These are phyloP conservation scores for Medicago lupulina DNA, from an alignment of 306 rosid species.

Conservation along the genomic window DNA sequence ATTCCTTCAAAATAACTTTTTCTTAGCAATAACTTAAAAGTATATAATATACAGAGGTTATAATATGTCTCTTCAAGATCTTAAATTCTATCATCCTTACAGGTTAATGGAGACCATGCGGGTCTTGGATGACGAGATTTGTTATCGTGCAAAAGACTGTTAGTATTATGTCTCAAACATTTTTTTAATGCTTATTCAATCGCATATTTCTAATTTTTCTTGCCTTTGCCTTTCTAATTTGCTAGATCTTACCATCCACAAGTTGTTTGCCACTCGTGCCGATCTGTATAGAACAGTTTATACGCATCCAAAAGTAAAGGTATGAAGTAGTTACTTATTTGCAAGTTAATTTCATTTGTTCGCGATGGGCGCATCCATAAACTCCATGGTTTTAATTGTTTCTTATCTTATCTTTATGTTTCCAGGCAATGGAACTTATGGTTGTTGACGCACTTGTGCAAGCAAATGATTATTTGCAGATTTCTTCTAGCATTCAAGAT, in stretches of 20 bases:
- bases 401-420: constrained; percentile 41
- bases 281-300: constrained; percentile 92
- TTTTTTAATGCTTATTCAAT: constrained; percentile 29
- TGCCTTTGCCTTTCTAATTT: constrained; percentile 46
- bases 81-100: constrained; percentile 42
- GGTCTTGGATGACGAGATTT: constrained; percentile 87
- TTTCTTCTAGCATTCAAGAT: constrained; percentile 67
- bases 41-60: constrained; percentile 22
- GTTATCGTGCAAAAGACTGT: constrained; percentile 90
- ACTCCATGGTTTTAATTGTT: constrained; percentile 23
- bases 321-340: constrained; percentile 35
- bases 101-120: constrained; percentile 93
- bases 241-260: constrained; percentile 86
- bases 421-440: constrained; percentile 96
- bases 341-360: constrained; percentile 25
- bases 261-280: constrained; percentile 89
- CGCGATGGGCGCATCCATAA: neutral
- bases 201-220: constrained; percentile 30
- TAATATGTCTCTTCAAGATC: constrained; percentile 27
- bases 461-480: constrained; percentile 70
- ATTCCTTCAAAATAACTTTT: constrained; percentile 34
- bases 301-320: constrained; percentile 94
- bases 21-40: constrained; percentile 34
- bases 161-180: constrained; percentile 49
- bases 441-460: constrained; percentile 78